These are phyloP conservation scores for Verruconis gallopava DNA, from an alignment of 2,329 filamentous ascomycete species.

Conservation along the genomic window DNA sequence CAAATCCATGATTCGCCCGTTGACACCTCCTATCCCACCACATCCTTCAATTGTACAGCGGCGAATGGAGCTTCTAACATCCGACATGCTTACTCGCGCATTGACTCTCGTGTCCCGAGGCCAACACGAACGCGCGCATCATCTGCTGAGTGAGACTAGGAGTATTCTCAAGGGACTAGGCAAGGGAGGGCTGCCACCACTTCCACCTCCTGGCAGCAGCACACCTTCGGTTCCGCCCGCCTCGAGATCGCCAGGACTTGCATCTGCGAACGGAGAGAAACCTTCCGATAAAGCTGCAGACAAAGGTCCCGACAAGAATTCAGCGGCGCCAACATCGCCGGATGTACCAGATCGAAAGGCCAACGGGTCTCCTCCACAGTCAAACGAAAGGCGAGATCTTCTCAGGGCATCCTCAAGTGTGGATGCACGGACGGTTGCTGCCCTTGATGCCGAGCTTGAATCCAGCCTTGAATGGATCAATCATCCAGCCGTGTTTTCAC, in stretches of 20 bases:
- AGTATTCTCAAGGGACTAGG: conserved; percentile 92
- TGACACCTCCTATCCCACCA: conserved; percentile 71
- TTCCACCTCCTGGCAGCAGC: conserved; percentile 34
- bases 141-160: conserved; percentile 81
- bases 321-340: conserved; percentile 16
- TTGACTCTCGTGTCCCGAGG: conserved; percentile 80
- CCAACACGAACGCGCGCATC: conserved; percentile 87
- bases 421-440: conserved; percentile 66
- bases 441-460: conserved; percentile 83
- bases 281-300: conserved; percentile 8
- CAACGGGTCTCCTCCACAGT: conserved; percentile 2
- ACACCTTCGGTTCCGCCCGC: conserved; percentile 19
- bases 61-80: conserved; percentile 93
- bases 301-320: not conserved
- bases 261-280: conserved; percentile 32
- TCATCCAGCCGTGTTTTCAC: conserved; percentile 85
- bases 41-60: conserved; percentile 92
- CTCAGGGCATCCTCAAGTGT: conserved; percentile 47
- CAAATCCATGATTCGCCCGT: conserved; percentile 41
- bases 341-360: conserved; percentile 13
- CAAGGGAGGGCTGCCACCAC: conserved; percentile 84
- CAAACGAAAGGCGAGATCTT: not conserved
- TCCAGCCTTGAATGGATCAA: conserved; percentile 92
- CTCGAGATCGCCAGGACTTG: conserved; percentile 28
- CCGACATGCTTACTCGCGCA: conserved; percentile 91